Conservation (phyloP, 495 filamentous ascomycete genomes). For the Filosporella fistucella region DNA sequence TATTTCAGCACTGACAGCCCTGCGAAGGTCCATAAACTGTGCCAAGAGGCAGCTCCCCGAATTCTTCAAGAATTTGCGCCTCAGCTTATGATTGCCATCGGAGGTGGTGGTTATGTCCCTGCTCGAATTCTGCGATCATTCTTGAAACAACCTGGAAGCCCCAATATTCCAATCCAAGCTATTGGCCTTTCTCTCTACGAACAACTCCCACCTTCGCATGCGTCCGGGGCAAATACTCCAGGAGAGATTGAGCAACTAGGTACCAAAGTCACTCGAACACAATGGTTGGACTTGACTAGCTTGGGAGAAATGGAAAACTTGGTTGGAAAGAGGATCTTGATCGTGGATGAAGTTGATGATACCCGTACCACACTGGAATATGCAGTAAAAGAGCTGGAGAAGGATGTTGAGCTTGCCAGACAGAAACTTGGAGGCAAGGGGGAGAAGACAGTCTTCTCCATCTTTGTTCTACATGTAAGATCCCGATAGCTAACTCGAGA, state of each 20-base stretch:
- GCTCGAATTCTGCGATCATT: constrained; percentile 97
- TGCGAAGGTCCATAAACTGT: constrained; percentile 89
- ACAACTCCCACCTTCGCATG: constrained; percentile 51
- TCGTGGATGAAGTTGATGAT: constrained; percentile 98
- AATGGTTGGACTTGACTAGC: constrained; percentile 92
- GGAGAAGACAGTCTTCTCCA: constrained; percentile 78
- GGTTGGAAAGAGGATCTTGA: constrained; percentile 94
- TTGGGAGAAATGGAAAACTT: constrained; percentile 84
- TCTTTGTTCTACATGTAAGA: constrained; percentile 94
- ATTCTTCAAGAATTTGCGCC: constrained; percentile 84
- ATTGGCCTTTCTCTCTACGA: constrained; percentile 98
- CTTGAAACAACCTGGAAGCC: constrained; percentile 79
- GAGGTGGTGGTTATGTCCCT: constrained; percentile 94
- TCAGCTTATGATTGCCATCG: constrained; percentile 97
- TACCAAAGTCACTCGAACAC: constrained; percentile 93
- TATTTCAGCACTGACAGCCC: constrained; percentile 24
- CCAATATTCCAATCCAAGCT: constrained; percentile 99
- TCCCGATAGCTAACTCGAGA: not conserved
- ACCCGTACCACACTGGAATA: constrained; percentile 96
- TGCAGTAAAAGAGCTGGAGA: constrained; percentile 90
- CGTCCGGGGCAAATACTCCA: constrained; percentile 15
- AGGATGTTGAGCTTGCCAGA: constrained; percentile 85
- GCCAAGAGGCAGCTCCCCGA: constrained; percentile 71
- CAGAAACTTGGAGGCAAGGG: constrained; percentile 59
- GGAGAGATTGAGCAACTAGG: constrained; percentile 66